phyloP scores from a whole-genome alignment of 1,284 basidiomycete species.

The Rhodotorula sp. region DNA sequence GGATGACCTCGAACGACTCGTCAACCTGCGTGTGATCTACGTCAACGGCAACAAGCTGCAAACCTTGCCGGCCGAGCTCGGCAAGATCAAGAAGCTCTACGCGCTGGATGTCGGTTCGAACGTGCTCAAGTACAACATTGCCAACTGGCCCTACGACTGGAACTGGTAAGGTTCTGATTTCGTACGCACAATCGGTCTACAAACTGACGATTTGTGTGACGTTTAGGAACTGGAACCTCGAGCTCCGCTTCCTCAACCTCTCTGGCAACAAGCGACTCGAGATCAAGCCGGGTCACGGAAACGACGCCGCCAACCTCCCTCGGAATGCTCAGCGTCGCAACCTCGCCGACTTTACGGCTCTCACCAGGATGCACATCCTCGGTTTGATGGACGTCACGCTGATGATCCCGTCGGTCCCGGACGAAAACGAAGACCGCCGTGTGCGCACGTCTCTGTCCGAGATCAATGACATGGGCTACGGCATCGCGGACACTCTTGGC shows the following conservation, averaged over 20 bases:
- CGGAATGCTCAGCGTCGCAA: constrained; percentile 50
- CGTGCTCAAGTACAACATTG: constrained; percentile 93
- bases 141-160: constrained; percentile 99
- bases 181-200: too few species aligned
- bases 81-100: constrained; percentile 73
- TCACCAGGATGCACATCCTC: constrained; percentile 77
- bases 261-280: constrained; percentile 85
- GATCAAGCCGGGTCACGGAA: constrained; percentile 64
- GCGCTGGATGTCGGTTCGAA: constrained; percentile 94
- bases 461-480: constrained; percentile 91
- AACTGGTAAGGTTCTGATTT: constrained; percentile 68
- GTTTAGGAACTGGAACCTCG: constrained; percentile 92
- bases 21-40: constrained; percentile 70
- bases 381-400: constrained; percentile 98
- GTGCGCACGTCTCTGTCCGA: constrained; percentile 88
- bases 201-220: not conserved
- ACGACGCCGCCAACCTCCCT: constrained; percentile 45
- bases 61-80: constrained; percentile 86
- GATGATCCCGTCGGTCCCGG: constrained; percentile 76
- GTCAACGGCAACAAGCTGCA: constrained; percentile 93
- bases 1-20: constrained; percentile 74
- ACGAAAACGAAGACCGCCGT: constrained; percentile 86
- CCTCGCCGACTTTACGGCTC: constrained; percentile 81
- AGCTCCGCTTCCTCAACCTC: constrained; percentile 83
- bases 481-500: constrained; percentile 93